Evolutionary conservation across 495 filamentous ascomycete genomes (phyloP), one percentile per base, ranked within the genome.

Genomic region (Penicillium subrubescens): DNA sequence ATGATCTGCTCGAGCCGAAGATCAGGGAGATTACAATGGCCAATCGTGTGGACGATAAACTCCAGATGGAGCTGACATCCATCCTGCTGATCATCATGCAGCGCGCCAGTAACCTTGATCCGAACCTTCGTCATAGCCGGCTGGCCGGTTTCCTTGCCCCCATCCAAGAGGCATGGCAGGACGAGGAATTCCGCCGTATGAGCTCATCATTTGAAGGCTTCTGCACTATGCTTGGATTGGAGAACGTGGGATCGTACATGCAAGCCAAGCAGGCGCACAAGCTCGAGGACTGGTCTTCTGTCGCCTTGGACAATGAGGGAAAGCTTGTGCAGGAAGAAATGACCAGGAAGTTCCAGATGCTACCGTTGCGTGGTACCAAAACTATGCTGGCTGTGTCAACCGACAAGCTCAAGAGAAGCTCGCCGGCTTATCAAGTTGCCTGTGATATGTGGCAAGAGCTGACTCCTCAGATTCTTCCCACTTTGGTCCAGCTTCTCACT

Each of bases 31-130:
- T 97, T 73, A 86, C 92, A 46, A 73, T 88, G 50, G 84, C 87
- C 4, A 89, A 90, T 54, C 87, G 82, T 17, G 80, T 90, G 8
- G 93, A 97, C 69, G 88, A 93, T 67, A 90, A 90, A 65, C 86
- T 84, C 74, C 83, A 75, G 83, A 92, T 80, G 85, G 89, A 81
- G 87, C 88, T 69, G 87, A 97, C 75, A 12, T 83, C 83, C 2
- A 75, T 84, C 19, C 81, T 99, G 4, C 93, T 98, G 64, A 96
- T 95, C 14, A 97, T 99, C 66, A 88, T 94, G 90, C 95, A 97
- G 77, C 93, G 95, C 31, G 87, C 91, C 41, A 88, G 83, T 53
- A 89, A 87, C 54, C 81, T 97, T 19, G 91, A 97, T 64, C 77
- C 82, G 6, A 82, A 82, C 15, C 66, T 85, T 17, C 89, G 90